phyloP scores from a whole-genome alignment of 2,329 filamentous ascomycete species.

The Aspergillus fumigatus region DNA sequence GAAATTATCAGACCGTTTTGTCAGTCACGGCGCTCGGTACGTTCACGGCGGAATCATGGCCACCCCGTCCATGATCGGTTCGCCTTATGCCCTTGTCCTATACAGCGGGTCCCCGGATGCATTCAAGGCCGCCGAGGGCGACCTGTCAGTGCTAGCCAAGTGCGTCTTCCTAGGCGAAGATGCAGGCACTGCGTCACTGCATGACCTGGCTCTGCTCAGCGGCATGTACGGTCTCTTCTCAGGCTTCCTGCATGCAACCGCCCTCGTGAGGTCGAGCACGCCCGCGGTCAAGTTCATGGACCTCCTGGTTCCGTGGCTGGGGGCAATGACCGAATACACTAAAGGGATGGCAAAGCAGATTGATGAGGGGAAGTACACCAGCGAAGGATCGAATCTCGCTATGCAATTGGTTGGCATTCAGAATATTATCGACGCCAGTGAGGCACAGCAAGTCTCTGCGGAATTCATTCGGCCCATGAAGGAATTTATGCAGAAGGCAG shows the following conservation, averaged over 20 bases:
- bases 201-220: constrained; percentile 9
- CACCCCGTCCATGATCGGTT: constrained; percentile 8
- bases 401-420: constrained; percentile 6
- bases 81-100: constrained; percentile 4
- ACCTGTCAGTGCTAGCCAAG: constrained; percentile 1
- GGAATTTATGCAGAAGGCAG: neutral
- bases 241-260: constrained; percentile 10
- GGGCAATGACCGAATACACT: constrained; percentile 8
- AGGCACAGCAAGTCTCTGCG: neutral
- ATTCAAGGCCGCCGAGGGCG: neutral
- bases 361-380: constrained; percentile 3
- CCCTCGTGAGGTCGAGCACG: constrained; percentile 4
- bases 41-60: constrained; percentile 15
- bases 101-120: constrained; percentile 2
- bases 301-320: constrained; percentile 6
- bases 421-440: neutral
- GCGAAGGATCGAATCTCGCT: constrained; percentile 6
- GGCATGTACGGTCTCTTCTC: constrained; percentile 14
- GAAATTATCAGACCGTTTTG: neutral
- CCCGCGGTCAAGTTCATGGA: constrained; percentile 1
- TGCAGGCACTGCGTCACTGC: constrained; percentile 7
- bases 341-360: constrained; percentile 7
- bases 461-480: neutral
- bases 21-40: constrained; percentile 4
- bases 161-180: constrained; percentile 5